Evolutionary conservation across 2,329 filamentous ascomycete genomes (phyloP), one percentile per base, ranked within the genome.

Genomic region (Talaromyces albobiverticillius): DNA sequence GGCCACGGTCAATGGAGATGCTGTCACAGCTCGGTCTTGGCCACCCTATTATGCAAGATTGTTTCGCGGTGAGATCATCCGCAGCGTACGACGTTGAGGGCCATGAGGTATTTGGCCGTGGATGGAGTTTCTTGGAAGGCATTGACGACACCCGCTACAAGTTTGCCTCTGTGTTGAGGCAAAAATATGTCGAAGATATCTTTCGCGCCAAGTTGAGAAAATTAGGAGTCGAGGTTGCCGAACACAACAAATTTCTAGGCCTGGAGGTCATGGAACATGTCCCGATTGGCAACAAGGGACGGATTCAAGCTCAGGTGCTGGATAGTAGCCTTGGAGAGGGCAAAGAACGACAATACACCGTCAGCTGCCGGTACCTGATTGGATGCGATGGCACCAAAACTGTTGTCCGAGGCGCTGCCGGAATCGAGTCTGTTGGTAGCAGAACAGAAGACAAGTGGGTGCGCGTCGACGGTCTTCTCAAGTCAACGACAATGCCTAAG

Each of bases 121-220:
- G 31, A 4, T 61, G 52, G 78, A 73, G 70, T 26, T 81, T 81
- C 56, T 78, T 82, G 75, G 75, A 80, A 59, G 69, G 76, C 32
- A 80, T 82, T 69, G 74, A 72, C 32, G 77, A 80, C 54, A 79
- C 1, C 67, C 68, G 20, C 23, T 82, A 76, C 66, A 74, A 79
- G 57, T 83, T 80, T 60, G 72, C 75, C 0, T 67, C 82, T n/a
- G 79, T 82, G 1, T 60, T 83, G 51, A 70, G 80, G 14, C 79
- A 83, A 64, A 82, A 78, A 61, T 82, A 80, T 60, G 76, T 79
- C 6, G 80, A 83, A 60, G 75, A 77, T 11, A 76, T 82, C 40
- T 77, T 82, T 49, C 71, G 79, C 40, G 64, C 66, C n/a, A 67
- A 71, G 54, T 46, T 75, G 62, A 65, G 13, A 46, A 10, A 48